Evolutionary conservation across 2,329 filamentous ascomycete genomes (phyloP).

Genomic region (Penicillium carneum): DNA sequence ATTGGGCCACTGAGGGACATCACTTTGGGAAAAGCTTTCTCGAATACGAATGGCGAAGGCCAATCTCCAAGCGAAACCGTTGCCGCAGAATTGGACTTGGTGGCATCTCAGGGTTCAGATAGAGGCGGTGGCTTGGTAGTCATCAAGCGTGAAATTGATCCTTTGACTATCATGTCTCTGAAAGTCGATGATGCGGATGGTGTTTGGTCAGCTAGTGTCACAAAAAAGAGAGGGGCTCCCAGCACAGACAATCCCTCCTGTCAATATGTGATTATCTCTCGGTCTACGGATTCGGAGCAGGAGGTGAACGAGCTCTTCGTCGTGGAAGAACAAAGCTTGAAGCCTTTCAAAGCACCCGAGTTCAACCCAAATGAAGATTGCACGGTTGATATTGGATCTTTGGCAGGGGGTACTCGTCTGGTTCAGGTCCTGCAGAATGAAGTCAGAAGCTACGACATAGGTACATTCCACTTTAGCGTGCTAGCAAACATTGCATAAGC

Average conservation of each 20-base stretch:
- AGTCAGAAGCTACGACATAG: constrained; percentile 86
- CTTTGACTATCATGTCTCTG: constrained; percentile 72
- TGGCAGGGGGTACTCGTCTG: constrained; percentile 80
- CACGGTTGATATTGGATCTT: constrained; percentile 82
- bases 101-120: constrained; percentile 63
- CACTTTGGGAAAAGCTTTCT: constrained; percentile 68
- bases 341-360: constrained; percentile 80
- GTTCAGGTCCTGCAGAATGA: constrained; percentile 88
- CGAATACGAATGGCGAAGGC: constrained; percentile 56
- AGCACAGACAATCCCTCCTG: constrained; percentile 63
- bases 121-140: constrained; percentile 73
- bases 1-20: constrained; percentile 81
- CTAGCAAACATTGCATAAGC: constrained; percentile 2
- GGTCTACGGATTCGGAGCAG: constrained; percentile 68
- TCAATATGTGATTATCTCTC: constrained; percentile 83
- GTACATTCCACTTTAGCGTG: constrained; percentile 60
- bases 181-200: constrained; percentile 75
- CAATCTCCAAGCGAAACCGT: constrained; percentile 49
- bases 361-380: constrained; percentile 89
- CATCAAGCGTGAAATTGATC: constrained; percentile 78
- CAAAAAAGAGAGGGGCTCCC: constrained; percentile 57
- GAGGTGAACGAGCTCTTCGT: constrained; percentile 81
- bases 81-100: constrained; percentile 56
- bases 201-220: constrained; percentile 77
- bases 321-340: constrained; percentile 74